Evolutionary conservation across 164 flowering plant species (phyloP).

Genomic region (Amborella trichopoda): DNA sequence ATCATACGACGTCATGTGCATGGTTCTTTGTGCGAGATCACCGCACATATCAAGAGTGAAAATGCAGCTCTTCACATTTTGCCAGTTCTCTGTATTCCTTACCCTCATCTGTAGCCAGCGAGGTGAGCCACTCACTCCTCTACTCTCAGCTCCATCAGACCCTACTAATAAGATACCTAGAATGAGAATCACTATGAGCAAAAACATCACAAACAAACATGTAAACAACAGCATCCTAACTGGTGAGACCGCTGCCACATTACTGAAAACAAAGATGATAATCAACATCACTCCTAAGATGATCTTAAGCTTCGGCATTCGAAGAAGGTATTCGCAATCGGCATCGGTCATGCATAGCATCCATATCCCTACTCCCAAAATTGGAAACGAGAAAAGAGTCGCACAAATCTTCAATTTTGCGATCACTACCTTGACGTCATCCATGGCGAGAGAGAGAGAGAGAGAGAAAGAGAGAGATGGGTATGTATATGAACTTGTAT

Average conservation of each 20-base stretch:
- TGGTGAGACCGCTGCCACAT: conserved; percentile 10
- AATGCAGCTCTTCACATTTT: conserved; percentile 23
- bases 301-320: conserved; percentile 11
- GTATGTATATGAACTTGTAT: no score
- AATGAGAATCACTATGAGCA: conserved; percentile 17
- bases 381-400: conserved; percentile 28
- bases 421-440: no score
- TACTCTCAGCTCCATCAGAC: conserved; percentile 15
- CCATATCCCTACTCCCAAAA: conserved; percentile 22
- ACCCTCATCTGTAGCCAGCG: conserved; percentile 21
- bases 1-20: conserved; percentile 9
- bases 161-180: conserved; percentile 24
- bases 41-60: conserved; percentile 9
- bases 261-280: conserved; percentile 19
- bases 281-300: conserved; percentile 17
- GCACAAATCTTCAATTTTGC: no score
- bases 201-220: conserved; percentile 16
- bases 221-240: conserved; percentile 10
- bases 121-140: conserved; percentile 18
- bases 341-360: conserved; percentile 20
- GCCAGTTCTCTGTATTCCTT: conserved; percentile 13
- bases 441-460: no score
- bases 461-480: no score
- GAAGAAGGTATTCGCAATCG: conserved; percentile 27
- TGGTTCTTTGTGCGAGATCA: conserved; percentile 12